Conservation (phyloP, 805 yeast species). For the Schizosaccharomyces japonicus region DNA sequence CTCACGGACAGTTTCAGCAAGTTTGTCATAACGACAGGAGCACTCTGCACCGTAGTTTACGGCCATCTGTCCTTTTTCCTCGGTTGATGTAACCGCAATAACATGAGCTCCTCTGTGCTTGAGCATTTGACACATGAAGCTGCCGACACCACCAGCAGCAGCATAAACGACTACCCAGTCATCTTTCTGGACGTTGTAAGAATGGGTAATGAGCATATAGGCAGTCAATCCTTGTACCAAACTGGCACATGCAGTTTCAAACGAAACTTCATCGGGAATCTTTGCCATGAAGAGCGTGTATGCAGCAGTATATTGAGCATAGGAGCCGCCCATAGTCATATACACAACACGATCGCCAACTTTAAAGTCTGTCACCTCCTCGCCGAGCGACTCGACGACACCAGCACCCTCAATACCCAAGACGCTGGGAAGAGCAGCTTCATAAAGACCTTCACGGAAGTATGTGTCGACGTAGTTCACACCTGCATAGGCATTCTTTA, state of each 20-base stretch:
- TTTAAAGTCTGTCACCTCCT: constrained; percentile 25
- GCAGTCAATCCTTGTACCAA: constrained; percentile 62
- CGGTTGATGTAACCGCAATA: constrained; percentile 65
- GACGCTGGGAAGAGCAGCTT: constrained; percentile 31
- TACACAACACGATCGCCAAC: constrained; percentile 57
- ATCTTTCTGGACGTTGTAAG: constrained; percentile 41
- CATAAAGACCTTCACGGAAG: constrained; percentile 12
- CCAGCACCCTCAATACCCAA: constrained; percentile 46
- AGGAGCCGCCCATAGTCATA: constrained; percentile 23
- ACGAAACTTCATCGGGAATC: constrained; percentile 23
- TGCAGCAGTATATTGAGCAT: constrained; percentile 41
- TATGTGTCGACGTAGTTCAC: constrained; percentile 36
- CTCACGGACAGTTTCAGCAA: constrained; percentile 30
- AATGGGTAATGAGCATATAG: constrained; percentile 39
- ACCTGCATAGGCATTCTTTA: constrained; percentile 58
- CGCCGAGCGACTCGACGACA: constrained; percentile 39
- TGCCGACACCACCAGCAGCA: constrained; percentile 91
- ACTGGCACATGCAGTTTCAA: constrained; percentile 35
- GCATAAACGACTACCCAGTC: constrained; percentile 66
- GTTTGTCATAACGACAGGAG: constrained; percentile 33
- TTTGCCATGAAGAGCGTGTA: constrained; percentile 19
- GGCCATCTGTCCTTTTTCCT: constrained; percentile 44
- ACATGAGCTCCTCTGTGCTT: constrained; percentile 45
- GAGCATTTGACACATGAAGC: constrained; percentile 41
- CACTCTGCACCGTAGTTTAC: constrained; percentile 55